Percentiles rank a stretch among this genome's conserved stretches.
phyloP scores from a whole-genome alignment of 768 basidiomycete species.

The Sarcodon sp. region DNA sequence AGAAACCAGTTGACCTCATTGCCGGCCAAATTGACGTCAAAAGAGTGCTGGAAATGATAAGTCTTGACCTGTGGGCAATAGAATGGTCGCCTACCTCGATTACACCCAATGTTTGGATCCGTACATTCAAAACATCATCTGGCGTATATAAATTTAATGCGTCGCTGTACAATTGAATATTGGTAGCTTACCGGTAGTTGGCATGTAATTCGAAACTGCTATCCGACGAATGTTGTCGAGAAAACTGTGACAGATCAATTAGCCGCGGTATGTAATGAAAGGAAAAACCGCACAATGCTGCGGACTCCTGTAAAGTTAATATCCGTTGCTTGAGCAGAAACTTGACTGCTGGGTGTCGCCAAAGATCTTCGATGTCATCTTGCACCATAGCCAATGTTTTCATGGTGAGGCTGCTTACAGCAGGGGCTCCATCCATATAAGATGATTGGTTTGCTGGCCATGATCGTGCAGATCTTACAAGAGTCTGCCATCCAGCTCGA shows the following conservation, averaged over 20 bases:
- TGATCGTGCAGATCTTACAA: constrained; percentile 33
- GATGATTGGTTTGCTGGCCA: constrained; percentile 14
- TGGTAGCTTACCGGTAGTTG: constrained; percentile 41
- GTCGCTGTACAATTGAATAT: background rate
- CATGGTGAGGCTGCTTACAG: constrained; percentile 29
- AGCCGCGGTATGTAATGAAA: constrained; percentile 3
- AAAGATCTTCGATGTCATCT: constrained; percentile 47
- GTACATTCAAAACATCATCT: constrained; percentile 74
- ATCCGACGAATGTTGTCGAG: constrained; percentile 53
- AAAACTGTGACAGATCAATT: constrained; percentile 34
- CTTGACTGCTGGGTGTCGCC: constrained; percentile 57
- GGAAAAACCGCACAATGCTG: constrained; percentile 44
- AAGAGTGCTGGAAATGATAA: constrained; percentile 28
- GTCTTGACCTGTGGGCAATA: too few relatives aligned
- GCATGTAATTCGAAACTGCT: constrained; percentile 54
- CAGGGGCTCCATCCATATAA: constrained; percentile 24
- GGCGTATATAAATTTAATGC: background rate
- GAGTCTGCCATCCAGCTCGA: constrained; percentile 60
- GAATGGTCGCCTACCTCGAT: constrained; percentile 26
- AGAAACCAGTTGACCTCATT: constrained; percentile 62
- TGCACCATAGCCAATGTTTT: constrained; percentile 35
- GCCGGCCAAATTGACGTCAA: constrained; percentile 52
- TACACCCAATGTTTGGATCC: constrained; percentile 70
- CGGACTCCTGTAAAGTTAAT: constrained; percentile 63
- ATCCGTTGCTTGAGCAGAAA: constrained; percentile 41